Evolutionary conservation across 1,284 basidiomycete species (phyloP).

Genomic region (Cryptococcus deneoformans): DNA sequence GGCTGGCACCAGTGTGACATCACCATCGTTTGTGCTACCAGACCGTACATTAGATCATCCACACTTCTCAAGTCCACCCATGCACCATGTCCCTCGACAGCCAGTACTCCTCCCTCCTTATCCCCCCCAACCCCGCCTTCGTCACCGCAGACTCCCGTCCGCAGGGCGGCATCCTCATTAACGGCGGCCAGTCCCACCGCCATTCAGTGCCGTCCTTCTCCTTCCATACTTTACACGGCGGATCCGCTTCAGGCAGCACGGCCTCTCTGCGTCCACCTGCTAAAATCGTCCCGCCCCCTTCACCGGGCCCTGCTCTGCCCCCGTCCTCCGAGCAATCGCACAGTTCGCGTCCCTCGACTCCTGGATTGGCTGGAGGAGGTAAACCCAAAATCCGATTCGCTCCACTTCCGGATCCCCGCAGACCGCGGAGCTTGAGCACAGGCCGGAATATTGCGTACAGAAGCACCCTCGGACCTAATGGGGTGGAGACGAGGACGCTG

Average conservation of each 20-base stretch:
- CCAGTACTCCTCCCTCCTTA: slow-evolving; percentile 10
- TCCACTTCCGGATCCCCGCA: slow-evolving; percentile 44
- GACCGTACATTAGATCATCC: no score
- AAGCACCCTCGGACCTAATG: slow-evolving; percentile 13
- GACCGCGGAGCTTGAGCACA: slow-evolving; percentile 43
- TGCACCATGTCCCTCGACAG: no score
- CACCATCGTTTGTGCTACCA: no score
- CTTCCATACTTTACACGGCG: background rate
- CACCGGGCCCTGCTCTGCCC: background rate
- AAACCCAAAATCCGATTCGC: slow-evolving; percentile 44
- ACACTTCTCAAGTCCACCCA: no score
- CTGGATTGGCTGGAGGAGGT: background rate
- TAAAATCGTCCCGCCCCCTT: background rate
- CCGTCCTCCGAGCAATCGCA: background rate
- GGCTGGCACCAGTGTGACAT: background rate
- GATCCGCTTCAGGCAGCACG: background rate
- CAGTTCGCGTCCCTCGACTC: background rate
- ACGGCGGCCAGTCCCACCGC: slow-evolving; percentile 2
- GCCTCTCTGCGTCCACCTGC: background rate
- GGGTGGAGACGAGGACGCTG: slow-evolving; percentile 13
- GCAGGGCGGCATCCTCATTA: slow-evolving; percentile 28
- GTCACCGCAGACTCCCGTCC: slow-evolving; percentile 15
- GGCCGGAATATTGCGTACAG: slow-evolving; percentile 36
- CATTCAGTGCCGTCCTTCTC: background rate
- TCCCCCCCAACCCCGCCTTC: slow-evolving; percentile 24